Evolutionary conservation across 345 rosid genomes (phyloP).

Genomic region (Aquilaria malaccensis): DNA sequence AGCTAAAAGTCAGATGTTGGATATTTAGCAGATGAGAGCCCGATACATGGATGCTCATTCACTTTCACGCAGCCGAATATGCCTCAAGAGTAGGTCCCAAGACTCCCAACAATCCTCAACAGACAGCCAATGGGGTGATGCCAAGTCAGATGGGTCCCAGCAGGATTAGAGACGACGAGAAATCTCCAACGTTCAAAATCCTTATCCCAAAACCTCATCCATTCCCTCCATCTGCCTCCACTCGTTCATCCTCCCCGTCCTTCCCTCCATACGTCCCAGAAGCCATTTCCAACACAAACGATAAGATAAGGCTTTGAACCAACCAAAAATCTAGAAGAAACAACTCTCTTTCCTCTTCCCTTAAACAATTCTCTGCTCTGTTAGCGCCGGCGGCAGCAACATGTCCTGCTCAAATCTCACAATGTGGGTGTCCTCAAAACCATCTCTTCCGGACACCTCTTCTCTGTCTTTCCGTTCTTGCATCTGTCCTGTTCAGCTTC

Average conservation of each 20-base stretch:
- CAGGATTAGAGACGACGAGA: conserved; percentile 3
- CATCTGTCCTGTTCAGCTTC: conserved; percentile 54
- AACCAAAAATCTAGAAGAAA: conserved; percentile 4
- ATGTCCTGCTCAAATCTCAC: conserved; percentile 83
- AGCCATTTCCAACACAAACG: conserved; percentile 10
- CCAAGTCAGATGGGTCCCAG: conserved; percentile 21
- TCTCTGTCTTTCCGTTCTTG: conserved; percentile 62
- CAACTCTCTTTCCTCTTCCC: conserved; percentile 13
- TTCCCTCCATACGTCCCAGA: conserved; percentile 14
- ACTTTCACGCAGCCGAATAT: conserved; percentile 8
- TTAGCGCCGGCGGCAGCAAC: background rate
- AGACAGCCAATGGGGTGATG: conserved; percentile 7
- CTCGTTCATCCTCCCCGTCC: conserved; percentile 28
- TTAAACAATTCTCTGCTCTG: conserved; percentile 10
- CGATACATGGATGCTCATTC: background rate
- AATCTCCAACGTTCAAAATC: conserved; percentile 43
- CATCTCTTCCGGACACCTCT: conserved; percentile 65
- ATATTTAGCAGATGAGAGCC: too few species aligned
- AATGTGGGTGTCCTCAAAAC: conserved; percentile 75
- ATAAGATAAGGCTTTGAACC: conserved; percentile 27
- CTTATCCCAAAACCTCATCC: conserved; percentile 81
- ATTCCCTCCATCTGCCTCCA: conserved; percentile 37
- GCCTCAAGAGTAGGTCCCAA: conserved; percentile 1
- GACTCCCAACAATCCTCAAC: background rate
- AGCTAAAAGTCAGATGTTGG: too few species aligned